A percentile compares a stretch with the other conserved stretches of the same genome.
Conservation (phyloP, 2,329 filamentous ascomycete species). For the Aureobasidium sp. region DNA sequence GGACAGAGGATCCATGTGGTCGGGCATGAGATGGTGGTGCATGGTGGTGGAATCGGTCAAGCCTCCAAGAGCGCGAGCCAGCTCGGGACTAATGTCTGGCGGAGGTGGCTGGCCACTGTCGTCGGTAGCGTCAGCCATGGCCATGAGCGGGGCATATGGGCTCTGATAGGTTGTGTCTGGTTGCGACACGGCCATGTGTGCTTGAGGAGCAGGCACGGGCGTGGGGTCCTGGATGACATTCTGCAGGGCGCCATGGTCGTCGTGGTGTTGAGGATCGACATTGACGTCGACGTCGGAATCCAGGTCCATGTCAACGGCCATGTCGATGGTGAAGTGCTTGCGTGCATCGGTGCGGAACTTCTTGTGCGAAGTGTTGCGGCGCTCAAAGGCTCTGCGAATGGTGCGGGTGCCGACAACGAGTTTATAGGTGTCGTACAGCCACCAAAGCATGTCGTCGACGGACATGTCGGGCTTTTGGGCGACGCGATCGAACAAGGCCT, state of each 20-base stretch:
- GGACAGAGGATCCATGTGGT: conserved; percentile 20
- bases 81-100: conserved; percentile 16
- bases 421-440: conserved; percentile 31
- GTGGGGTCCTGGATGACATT: conserved; percentile 16
- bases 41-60: background rate
- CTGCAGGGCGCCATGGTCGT: conserved; percentile 16
- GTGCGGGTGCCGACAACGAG: conserved; percentile 32
- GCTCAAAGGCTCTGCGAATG: conserved; percentile 32
- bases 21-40: conserved; percentile 12
- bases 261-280: background rate
- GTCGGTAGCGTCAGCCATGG: conserved; percentile 19
- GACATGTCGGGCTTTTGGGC: conserved; percentile 29
- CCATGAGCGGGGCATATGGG: conserved; percentile 28
- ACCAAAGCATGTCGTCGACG: conserved; percentile 34
- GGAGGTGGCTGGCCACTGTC: conserved; percentile 18
- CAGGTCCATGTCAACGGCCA: background rate
- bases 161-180: conserved; percentile 25
- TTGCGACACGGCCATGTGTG: background rate
- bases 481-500: conserved; percentile 31
- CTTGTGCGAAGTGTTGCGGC: conserved; percentile 22
- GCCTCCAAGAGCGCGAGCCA: conserved; percentile 14
- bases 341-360: conserved; percentile 21
- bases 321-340: conserved; percentile 19
- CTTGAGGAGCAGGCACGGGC: background rate
- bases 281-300: background rate